These are phyloP conservation scores for Lepidium sativum DNA, from an alignment of 345 rosid genomes.

Conservation along the genomic window DNA sequence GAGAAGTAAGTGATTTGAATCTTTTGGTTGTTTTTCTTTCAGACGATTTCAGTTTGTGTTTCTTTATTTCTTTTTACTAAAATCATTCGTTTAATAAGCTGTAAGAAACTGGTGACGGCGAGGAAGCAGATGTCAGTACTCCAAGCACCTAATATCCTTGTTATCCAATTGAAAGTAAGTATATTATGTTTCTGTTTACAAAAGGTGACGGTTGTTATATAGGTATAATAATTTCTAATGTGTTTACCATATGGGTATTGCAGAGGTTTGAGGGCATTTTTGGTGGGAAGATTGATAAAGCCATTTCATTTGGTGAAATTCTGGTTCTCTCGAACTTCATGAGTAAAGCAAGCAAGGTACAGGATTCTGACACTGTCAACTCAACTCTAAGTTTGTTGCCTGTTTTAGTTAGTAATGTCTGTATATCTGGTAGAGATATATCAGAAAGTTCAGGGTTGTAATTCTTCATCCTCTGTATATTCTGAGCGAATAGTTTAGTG, in stretches of 20 bases:
- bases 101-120: slow-evolving; percentile 90
- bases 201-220: neutral
- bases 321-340: slow-evolving; percentile 77
- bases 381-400: neutral
- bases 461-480: neutral
- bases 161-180: slow-evolving; percentile 84
- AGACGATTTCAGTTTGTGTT: neutral
- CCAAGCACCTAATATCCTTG: slow-evolving; percentile 90
- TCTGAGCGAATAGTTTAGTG: neutral
- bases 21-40: neutral
- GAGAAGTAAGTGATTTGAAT: slow-evolving; percentile 51
- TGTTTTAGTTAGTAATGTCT: neutral
- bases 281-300: slow-evolving; percentile 83
- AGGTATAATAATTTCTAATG: neutral
- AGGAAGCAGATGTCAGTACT: slow-evolving; percentile 91
- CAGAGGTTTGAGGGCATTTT: slow-evolving; percentile 90
- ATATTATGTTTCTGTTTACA: neutral
- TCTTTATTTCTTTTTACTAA: neutral
- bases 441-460: neutral
- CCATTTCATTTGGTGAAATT: slow-evolving; percentile 69
- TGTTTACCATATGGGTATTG: neutral
- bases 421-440: neutral
- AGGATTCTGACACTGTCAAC: slow-evolving; percentile 10
- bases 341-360: slow-evolving; percentile 86
- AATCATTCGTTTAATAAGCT: slow-evolving; percentile 47